Conservation (phyloP, 495 filamentous ascomycete genomes). For the Aspergillus panamensis region DNA sequence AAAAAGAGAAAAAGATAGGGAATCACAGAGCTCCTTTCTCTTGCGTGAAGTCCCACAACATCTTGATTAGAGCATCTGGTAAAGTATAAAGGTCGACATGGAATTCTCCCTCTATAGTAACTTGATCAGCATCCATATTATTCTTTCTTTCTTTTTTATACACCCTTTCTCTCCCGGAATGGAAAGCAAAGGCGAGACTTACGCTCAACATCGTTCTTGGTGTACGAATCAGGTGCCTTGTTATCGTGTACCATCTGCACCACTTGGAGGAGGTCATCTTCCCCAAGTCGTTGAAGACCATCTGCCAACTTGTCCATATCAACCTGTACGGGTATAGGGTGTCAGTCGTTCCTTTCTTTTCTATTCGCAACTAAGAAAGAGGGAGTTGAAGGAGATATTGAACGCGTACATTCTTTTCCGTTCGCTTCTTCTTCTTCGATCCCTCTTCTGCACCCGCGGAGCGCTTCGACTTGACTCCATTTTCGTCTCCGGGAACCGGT, state of each 20-base stretch:
- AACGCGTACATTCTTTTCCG: conserved; percentile 58
- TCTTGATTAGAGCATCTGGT: conserved; percentile 72
- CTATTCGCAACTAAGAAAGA: too few relatives aligned
- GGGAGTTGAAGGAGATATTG: neutral
- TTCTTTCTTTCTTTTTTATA: neutral
- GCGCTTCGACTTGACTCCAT: conserved; percentile 53
- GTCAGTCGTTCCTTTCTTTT: neutral
- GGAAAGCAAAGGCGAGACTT: conserved; percentile 33
- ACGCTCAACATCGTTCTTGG: conserved; percentile 96
- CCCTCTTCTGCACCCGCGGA: conserved; percentile 52
- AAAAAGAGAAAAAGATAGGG: conserved; percentile 14
- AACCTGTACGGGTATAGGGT: conserved; percentile 35
- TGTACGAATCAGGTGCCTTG: conserved; percentile 87
- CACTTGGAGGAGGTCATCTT: conserved; percentile 88
- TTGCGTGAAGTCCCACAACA: conserved; percentile 85
- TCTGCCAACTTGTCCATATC: conserved; percentile 98
- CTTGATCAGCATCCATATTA: conserved; percentile 3
- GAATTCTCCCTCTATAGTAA: conserved; percentile 85
- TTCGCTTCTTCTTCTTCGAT: conserved; percentile 72
- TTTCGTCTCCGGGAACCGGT: conserved; percentile 72
- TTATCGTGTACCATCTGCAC: conserved; percentile 98
- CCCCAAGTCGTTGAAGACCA: conserved; percentile 74
- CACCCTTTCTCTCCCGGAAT: neutral
- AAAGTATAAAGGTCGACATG: conserved; percentile 97
- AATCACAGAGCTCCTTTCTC: conserved; percentile 40